These are phyloP conservation scores for Eucommia ulmoides DNA, from an alignment of 257 asterid species.

Conservation along the genomic window DNA sequence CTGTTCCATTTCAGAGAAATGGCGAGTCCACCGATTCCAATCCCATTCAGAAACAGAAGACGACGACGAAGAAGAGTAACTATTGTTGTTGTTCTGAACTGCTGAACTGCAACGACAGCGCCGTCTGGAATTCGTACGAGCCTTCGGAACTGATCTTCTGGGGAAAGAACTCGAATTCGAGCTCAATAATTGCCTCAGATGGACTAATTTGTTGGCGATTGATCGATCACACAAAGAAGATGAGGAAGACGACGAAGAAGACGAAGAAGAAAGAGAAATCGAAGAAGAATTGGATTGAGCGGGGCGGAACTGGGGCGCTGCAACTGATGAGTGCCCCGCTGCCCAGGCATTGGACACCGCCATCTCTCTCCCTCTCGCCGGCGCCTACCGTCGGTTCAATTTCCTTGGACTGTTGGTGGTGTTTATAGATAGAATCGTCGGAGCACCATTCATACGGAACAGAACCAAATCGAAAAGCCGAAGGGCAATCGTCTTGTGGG, in stretches of 20 bases:
- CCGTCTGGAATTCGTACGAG: slow-evolving; percentile 19
- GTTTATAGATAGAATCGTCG: neutral
- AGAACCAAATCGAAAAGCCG: too few species aligned
- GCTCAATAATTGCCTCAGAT: neutral
- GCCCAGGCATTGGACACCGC: slow-evolving; percentile 75
- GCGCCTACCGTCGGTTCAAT: neutral
- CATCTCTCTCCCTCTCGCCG: slow-evolving; percentile 18
- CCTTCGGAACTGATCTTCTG: slow-evolving; percentile 16
- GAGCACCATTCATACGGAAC: neutral
- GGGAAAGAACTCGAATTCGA: slow-evolving; percentile 14
- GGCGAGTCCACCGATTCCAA: slow-evolving; percentile 13
- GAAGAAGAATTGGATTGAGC: slow-evolving; percentile 3
- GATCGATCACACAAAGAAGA: too few species aligned
- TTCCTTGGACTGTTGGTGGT: too few species aligned
- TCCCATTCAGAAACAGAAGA: slow-evolving; percentile 65
- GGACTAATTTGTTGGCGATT: slow-evolving; percentile 15
- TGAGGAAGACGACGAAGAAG: too few species aligned
- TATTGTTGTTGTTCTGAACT: slow-evolving; percentile 8
- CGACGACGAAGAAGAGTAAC: slow-evolving; percentile 9
- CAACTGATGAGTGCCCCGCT: slow-evolving; percentile 38
- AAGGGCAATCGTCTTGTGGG: too few species aligned
- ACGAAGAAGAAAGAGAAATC: too few species aligned
- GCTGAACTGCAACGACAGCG: slow-evolving; percentile 40
- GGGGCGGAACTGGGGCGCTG: slow-evolving; percentile 37
- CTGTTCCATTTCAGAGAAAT: slow-evolving; percentile 3